Conservation (phyloP, 73 alveolate genomes). For the Stentor coeruleus region DNA sequence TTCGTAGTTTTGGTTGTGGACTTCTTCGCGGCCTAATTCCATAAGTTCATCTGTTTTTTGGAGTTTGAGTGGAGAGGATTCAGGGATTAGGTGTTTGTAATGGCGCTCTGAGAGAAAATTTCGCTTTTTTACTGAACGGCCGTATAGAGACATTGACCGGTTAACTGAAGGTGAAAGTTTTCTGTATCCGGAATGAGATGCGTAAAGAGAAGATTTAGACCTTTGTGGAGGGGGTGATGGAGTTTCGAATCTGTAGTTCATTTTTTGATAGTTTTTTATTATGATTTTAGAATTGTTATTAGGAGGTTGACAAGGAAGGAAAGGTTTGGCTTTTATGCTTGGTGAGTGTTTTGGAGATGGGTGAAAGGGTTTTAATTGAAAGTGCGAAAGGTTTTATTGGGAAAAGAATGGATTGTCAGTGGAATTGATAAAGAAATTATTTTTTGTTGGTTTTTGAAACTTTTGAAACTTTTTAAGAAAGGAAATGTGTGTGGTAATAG, state of each 20-base stretch:
- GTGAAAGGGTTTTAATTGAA: no score
- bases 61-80: not conserved
- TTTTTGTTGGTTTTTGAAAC: no score
- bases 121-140: not conserved
- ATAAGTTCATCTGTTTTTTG: not conserved
- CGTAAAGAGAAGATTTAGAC: not conserved
- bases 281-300: no score
- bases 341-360: no score
- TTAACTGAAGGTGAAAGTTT: not conserved
- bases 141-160: not conserved
- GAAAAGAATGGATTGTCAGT: no score
- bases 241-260: slow-evolving; percentile 4
- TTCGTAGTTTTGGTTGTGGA: not conserved
- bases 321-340: no score
- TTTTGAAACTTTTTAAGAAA: no score
- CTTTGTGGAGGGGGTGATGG: not conserved
- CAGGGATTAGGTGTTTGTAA: not conserved
- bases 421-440: no score
- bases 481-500: no score
- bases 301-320: no score
- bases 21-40: not conserved
- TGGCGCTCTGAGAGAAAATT: not conserved
- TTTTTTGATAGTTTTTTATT: no score
- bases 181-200: not conserved
- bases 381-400: no score